Conservation (phyloP, 1,139 yeast species). For the Scheffersomyces parashehatae region DNA sequence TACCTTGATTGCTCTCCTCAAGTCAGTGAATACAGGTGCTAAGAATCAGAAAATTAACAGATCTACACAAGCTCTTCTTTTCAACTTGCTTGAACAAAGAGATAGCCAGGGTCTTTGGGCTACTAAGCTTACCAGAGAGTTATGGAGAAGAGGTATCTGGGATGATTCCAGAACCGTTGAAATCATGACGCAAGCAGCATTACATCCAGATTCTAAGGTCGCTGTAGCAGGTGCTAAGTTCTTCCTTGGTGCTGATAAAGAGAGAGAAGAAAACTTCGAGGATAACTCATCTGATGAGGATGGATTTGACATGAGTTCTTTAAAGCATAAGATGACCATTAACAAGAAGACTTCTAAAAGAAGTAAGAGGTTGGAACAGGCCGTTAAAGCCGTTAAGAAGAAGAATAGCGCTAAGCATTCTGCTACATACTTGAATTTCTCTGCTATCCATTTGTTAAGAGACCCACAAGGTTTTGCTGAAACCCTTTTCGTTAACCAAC, state of each 20-base stretch:
- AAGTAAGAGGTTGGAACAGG: constrained; percentile 73
- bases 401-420: constrained; percentile 49
- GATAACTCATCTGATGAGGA: constrained; percentile 75
- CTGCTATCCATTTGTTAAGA: constrained; percentile 88
- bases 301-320: constrained; percentile 62
- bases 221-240: constrained; percentile 88
- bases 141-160: constrained; percentile 98
- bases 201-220: constrained; percentile 84
- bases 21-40: constrained; percentile 79
- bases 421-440: constrained; percentile 84
- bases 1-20: constrained; percentile 74
- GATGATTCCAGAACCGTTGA: constrained; percentile 95
- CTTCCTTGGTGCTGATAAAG: constrained; percentile 93
- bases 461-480: constrained; percentile 99
- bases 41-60: constrained; percentile 85
- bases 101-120: constrained; percentile 94
- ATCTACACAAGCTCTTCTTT: constrained; percentile 87
- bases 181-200: constrained; percentile 93
- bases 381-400: constrained; percentile 66
- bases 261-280: constrained; percentile 80
- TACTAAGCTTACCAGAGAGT: constrained; percentile 86
- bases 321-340: constrained; percentile 79
- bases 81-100: constrained; percentile 77
- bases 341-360: constrained; percentile 83
- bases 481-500: constrained; percentile 66